Evolutionary conservation across 305 asterid species (phyloP), one percentile per base, ranked within the genome.

Genomic region (Plantago coronopus): DNA sequence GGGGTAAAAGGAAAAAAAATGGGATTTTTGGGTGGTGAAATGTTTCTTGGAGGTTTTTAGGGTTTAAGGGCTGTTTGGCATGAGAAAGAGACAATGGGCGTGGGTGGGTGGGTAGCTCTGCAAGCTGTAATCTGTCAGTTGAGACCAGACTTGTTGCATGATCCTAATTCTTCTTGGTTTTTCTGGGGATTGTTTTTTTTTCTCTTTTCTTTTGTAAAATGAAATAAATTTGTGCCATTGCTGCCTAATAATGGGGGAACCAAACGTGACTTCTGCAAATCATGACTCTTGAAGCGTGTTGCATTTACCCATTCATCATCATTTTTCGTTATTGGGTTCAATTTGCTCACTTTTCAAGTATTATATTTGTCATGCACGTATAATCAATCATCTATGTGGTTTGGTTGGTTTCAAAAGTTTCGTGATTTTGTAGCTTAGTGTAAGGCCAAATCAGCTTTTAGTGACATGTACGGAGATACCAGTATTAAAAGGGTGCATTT

Each of bases 251-350:
- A 69, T 65, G 73, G 86, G 94, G 81, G 81, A 90, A 84, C 94
- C 90, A 84, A 88, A 88, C 95, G 94, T 88, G 97, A 84, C 89
- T 70, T 71, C 48, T 76, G 60, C 80, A 66, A 53, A 89, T 84
- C 75, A 89, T 87, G 76, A 81, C 82, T 69, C 63, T 72, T 83
- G 46, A 31, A 68, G 81, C 78, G 72, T 83, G 84, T 74, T 68
- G 57, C 38, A 17, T 43, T 67, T 16, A 50, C 22, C 40, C 7
- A 31, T 34, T 15, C 16, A 20, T 50, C 17, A 50, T 50, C 16
- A 21, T 50, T 9, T 20, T 49, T 22, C 6, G 15, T 67, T 63
- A 42, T 21, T 55, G 68, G 63, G 18, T 66, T 55, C 48, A 46
- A 34, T 15, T 19, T 3, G 11, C 13, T 14, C 44, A 29, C 29